Evolutionary conservation across 1,139 yeast species (phyloP), one percentile per base, ranked within the genome.

Genomic region (Suhomyces guaymorum): DNA sequence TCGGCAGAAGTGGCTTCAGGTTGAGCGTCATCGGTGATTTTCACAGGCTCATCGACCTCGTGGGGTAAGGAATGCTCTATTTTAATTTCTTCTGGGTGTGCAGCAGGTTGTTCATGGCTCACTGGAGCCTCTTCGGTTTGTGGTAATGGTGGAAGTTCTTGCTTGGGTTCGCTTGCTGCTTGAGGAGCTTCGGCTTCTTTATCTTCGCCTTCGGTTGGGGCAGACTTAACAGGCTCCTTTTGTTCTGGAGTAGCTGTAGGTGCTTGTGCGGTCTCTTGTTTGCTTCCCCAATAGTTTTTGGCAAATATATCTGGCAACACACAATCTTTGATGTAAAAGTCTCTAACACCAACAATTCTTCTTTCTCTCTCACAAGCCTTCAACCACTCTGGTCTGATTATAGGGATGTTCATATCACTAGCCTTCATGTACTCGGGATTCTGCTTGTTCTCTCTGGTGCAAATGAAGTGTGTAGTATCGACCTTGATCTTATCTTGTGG

Each of bases 361-460:
- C 95, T 77, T 53, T 90, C 97, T 31, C 76, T 63, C 52, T 88
- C 95, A 66, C 98, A 92, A 0, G 97, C 97, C 60, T 86, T 83
- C 39, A 92, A 69, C 97, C 97, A 92, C 57, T 92, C 97, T 0
- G 98, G 98, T 57, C 96, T 77, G 17, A 92, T 92, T 27, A 92
- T 78, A 3, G 99, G 99, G 39, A 92, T 89, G 56, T 90, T 92
- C 71, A 81, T 76, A 41, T 84, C 90, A 43, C 77, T 73, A 1
- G 98, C 98, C 56, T 81, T 83, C 45, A 80, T 69, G 66, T 71
- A 87, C 53, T 84, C 88, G 2, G 75, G 61, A 34, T 74, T 70
- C 16, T 77, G 79, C 38, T 70, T 63, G 46, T 80, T 83, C 38
- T 72, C 73, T 42, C 74, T 56, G 1, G 96, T 85, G 48, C 96